These are phyloP conservation scores for Tetrapisispora namnaoensis DNA, from an alignment of 805 yeast species.

Conservation along the genomic window DNA sequence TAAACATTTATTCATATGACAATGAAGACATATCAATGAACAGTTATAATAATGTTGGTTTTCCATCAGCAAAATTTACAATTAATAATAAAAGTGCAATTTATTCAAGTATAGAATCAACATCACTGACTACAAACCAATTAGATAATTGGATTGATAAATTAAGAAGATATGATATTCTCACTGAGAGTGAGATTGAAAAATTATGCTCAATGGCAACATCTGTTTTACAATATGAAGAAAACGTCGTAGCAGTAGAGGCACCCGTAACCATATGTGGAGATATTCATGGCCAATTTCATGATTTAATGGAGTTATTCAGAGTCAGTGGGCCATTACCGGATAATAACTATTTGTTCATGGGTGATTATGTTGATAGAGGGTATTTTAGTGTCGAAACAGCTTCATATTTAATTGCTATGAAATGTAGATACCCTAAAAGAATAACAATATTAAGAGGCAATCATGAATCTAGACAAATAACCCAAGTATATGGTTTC, in stretches of 20 bases:
- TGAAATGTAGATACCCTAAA: conserved; percentile 83
- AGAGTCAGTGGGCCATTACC: conserved; percentile 94
- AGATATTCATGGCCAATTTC: conserved; percentile 92
- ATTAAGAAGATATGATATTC: conserved; percentile 66
- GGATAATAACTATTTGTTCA: conserved; percentile 72
- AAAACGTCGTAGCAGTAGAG: conserved; percentile 85
- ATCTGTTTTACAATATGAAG: conserved; percentile 79
- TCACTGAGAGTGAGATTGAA: conserved; percentile 67
- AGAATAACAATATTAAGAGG: conserved; percentile 88
- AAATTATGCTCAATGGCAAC: conserved; percentile 77
- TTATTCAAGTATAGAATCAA: too few relatives aligned
- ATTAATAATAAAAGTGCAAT: too few relatives aligned
- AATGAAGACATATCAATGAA: neutral
- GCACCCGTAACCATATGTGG: conserved; percentile 96
- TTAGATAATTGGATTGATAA: conserved; percentile 82
- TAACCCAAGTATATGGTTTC: conserved; percentile 90
- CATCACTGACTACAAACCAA: conserved; percentile 36
- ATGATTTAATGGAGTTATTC: conserved; percentile 82
- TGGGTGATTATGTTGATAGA: conserved; percentile 82
- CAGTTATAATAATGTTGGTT: neutral
- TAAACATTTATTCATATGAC: too few relatives aligned
- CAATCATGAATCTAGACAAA: conserved; percentile 88
- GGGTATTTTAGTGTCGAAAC: conserved; percentile 83
- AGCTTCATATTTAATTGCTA: conserved; percentile 71
- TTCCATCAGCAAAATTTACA: too few relatives aligned